These are phyloP conservation scores for Collybiopsis confluens DNA, from an alignment of 768 basidiomycete species.

Conservation along the genomic window DNA sequence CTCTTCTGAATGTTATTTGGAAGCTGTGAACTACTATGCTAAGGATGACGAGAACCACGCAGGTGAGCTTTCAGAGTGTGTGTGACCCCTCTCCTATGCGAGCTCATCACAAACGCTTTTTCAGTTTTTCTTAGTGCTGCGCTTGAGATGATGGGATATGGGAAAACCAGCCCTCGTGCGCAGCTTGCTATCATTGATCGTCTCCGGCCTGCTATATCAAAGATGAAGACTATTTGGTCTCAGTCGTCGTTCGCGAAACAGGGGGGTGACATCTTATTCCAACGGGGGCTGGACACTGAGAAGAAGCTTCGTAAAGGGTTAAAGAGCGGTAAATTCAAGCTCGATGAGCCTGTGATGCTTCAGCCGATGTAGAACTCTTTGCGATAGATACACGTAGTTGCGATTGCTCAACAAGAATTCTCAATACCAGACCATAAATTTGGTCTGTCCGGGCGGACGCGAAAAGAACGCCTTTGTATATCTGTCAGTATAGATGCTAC, in stretches of 20 bases:
- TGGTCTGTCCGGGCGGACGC: no score
- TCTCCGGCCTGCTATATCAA: slow-evolving; percentile 17
- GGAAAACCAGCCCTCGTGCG: not conserved
- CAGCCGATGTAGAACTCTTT: no score
- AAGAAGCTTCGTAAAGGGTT: not conserved
- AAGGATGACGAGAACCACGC: slow-evolving; percentile 2
- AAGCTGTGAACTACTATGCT: not conserved
- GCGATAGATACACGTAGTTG: no score
- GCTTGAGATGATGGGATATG: not conserved
- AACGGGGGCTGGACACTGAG: not conserved
- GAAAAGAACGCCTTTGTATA: no score
- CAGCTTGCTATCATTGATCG: slow-evolving; percentile 17
- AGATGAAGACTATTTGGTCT: slow-evolving; percentile 19
- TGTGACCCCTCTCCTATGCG: no score
- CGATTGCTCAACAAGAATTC: no score
- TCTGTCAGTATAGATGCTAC: no score
- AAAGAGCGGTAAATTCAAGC: not conserved
- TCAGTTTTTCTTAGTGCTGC: not conserved
- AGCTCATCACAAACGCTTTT: no score
- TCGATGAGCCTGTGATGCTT: not conserved
- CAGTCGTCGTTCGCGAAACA: not conserved
- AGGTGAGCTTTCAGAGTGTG: not conserved
- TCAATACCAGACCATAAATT: no score
- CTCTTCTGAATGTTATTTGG: not conserved
- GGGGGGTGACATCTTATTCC: not conserved